Evolutionary conservation across 2,329 filamentous ascomycete species (phyloP), one percentile per base, ranked within the genome.

Genomic region (Aureobasidium sp.): DNA sequence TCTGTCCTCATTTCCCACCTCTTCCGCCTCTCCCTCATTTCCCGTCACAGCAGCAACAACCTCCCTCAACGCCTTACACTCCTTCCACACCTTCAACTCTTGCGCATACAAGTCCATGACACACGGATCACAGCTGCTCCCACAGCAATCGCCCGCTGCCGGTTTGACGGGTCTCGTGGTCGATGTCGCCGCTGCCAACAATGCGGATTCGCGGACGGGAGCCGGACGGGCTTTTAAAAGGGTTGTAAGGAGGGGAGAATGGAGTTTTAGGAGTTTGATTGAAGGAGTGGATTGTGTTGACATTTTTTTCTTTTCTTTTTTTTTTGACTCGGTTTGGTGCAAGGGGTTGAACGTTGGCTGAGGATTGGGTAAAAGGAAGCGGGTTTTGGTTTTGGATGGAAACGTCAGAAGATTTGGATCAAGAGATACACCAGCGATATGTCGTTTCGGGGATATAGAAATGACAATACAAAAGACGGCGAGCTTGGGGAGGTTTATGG

Each of bases 111-210:
- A 37, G 27, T 56, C 51, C 56, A 54, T 56, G 7, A 56, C 55
- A 24, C 56, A 58, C 37, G 56, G 54, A 22, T 56, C 47, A 21
- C 55, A 57, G 30, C 55, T 57, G 19, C 53, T 55, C 7, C 55
- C 55, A 29, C 55, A 57, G 17, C 55, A 57, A 24, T 57, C 55
- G 25, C 55, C 55, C 12, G 55, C 47, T 8, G 53, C 16, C 6
- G 55, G 55, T 37, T 57, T 55, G 12, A 50, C 17, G 2, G 55
- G 55, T 32, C 19, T 55, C 7, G 16, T 32, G 0, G 8, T 21
- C 5, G 22, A 35, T 7, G 41, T 11, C 17, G 55, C 55, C 1
- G 55, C 55, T 4, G 37, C 24, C 2, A 55, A 21, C 2, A 57
- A 42, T 10, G 47, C 41, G 0, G 22, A 21, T 21, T 55, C 53